Base-by-base conservation (phyloP, 306 rosid species). In the Ziziphus jujuba region DNA sequence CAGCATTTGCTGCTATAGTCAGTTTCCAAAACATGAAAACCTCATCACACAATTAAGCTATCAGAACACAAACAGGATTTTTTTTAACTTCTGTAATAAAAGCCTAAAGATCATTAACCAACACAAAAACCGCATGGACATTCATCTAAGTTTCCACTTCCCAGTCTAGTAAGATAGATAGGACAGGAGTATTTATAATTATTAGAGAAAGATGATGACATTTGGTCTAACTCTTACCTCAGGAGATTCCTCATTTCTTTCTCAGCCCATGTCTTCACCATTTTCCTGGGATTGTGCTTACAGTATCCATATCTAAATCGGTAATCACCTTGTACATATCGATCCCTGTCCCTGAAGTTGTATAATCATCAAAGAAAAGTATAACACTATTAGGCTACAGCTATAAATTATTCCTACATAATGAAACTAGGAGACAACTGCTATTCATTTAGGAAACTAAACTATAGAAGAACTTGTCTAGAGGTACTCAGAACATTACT, bases 241-340 rank as follows among this genome's bases (percentile, higher is more conserved):
- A 82, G 28, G 63, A 92, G 85, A 75, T 92, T 90, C 79, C 97
- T 89, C 96, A 79, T 89, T 78, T 89, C 98, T 82, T 92, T 90
- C 79, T 92, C 98, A 0, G 97, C 98, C 98, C 98, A 92, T 63
- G 96, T 90, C 83, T 87, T 84, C 22, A 92, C 98, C 98, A 92
- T 92, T 76, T 92, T 92, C 78, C 98, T 84, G 65, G 98, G 96
- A 77, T 90, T 92, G 79, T 81, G 88, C 85, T 55, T 90, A 77
- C 97, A 86, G 56, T 92, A 89, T 80, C 96, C 98, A 50, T 88
- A 69, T 81, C 89, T 83, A 76, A 90, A 92, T 61, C 96, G 89
- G 58, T 74, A 83, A 77, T 92, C 96, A 63, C 98, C 98, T 90
- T 92, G 91, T 35, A 92, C 98, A 57, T 92, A 90, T 63, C 96